Conservation (phyloP, 305 asterid species). For the Fraxinus angustifolia region DNA sequence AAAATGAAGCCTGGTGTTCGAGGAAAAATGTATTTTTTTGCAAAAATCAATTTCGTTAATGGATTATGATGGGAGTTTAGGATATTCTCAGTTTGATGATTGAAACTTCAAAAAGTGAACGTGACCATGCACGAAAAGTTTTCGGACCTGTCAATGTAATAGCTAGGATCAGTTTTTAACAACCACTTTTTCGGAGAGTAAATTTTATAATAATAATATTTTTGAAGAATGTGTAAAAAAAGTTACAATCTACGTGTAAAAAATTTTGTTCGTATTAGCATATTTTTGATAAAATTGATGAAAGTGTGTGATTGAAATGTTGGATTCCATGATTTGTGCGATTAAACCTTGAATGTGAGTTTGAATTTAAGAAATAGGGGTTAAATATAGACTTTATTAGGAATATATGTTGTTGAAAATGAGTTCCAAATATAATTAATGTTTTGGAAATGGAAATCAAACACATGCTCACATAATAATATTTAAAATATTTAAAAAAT, state of each 20-base stretch:
- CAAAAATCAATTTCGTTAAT: background rate
- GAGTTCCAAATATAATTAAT: too few species aligned
- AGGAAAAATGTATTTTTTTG: background rate
- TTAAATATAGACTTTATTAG: too few species aligned
- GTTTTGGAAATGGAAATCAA: background rate
- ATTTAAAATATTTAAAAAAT: too few species aligned
- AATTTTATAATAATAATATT: too few species aligned
- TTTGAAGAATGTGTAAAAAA: too few species aligned
- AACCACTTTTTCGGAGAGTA: background rate
- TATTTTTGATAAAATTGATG: too few species aligned
- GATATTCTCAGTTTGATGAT: constrained; percentile 15
- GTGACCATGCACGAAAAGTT: constrained; percentile 3
- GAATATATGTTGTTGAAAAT: too few species aligned
- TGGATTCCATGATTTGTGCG: too few species aligned
- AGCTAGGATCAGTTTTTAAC: background rate
- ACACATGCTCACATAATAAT: background rate
- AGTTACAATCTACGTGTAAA: background rate
- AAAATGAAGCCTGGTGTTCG: background rate
- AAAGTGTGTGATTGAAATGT: too few species aligned
- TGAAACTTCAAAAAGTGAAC: background rate
- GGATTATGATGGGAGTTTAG: background rate
- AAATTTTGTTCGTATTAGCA: background rate
- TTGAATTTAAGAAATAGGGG: too few species aligned
- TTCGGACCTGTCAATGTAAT: background rate
- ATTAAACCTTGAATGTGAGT: too few species aligned